phyloP scores from a whole-genome alignment of 129 eudicot species.

The Calendula officinalis region DNA sequence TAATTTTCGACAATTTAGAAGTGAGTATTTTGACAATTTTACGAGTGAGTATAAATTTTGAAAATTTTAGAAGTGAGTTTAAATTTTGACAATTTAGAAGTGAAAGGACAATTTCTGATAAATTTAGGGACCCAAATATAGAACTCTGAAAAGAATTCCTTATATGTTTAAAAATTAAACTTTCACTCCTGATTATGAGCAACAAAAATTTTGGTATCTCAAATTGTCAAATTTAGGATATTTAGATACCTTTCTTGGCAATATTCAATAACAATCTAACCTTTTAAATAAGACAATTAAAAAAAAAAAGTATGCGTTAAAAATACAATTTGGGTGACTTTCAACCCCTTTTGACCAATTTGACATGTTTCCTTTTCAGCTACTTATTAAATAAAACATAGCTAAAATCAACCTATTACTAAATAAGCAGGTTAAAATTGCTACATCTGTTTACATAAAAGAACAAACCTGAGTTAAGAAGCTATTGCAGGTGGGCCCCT shows the following conservation, averaged over 20 bases:
- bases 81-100: too few species aligned
- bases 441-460: not conserved
- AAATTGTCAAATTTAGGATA: too few species aligned
- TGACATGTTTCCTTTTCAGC: not conserved
- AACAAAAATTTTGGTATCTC: too few species aligned
- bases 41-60: too few species aligned
- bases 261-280: not conserved
- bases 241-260: not conserved
- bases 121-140: too few species aligned
- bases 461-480: slow-evolving; percentile 20
- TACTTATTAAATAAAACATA: not conserved
- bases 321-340: not conserved
- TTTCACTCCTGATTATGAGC: too few species aligned
- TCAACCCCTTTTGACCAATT: not conserved
- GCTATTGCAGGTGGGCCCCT: slow-evolving; percentile 11
- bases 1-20: too few species aligned
- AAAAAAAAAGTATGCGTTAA: not conserved
- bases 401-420: not conserved
- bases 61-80: too few species aligned
- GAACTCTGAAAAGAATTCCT: too few species aligned
- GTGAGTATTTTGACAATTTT: too few species aligned
- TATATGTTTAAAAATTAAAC: too few species aligned
- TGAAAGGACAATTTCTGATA: too few species aligned
- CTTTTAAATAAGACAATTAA: not conserved
- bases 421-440: not conserved